Evolutionary conservation across 2,329 filamentous ascomycete species (phyloP), one percentile per base, ranked within the genome.

Genomic region (Botrytis hyacinthi): DNA sequence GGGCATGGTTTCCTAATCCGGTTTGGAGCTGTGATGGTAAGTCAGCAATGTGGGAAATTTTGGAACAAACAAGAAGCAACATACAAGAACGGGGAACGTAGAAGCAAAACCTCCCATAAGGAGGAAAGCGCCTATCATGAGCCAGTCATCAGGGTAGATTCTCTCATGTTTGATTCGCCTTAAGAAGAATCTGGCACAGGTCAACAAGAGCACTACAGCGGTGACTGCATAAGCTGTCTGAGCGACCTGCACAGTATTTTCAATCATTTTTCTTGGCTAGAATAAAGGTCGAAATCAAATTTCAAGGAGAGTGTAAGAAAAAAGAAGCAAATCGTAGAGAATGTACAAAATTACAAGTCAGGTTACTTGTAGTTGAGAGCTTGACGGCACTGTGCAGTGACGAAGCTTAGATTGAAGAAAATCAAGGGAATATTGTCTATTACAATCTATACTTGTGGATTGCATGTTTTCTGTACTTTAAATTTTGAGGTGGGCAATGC

Each of bases 111-210:
- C 59, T 35, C 18, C 46, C 9, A 62, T 22, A 6, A 63, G 16
- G 0, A 62, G 1, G 18, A 70, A 12, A 46, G 66, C 32, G 14
- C 22, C 4, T n/a, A 70, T 22, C 71, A 73, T 73, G 16, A 70
- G 35, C 65, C 59, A 73, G 37, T 73, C 71, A 44, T 73, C 71
- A 4, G 12, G 18, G 22, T 70, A 51, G n/a, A 44, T 54, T 22
- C 4, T 61, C 10, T 73, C 71, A 46, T 70, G 42, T 7, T 70
- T 73, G 57, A 73, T n/a, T 51, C 46, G 22, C 54, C 66, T 29
- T 29, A 73, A 63, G 10, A 70, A 20, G 29, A 70, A 40, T 42
- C 66, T 62, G 26, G 32, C 10, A 22, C 54, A 54, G 12, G 40
- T 29, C 18, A 73, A 37, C 20, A 70, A 20, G 14, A 62, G 40